Evolutionary conservation across 78 protist species (phyloP).

Genomic region (Mastigamoeba balamuthi): DNA sequence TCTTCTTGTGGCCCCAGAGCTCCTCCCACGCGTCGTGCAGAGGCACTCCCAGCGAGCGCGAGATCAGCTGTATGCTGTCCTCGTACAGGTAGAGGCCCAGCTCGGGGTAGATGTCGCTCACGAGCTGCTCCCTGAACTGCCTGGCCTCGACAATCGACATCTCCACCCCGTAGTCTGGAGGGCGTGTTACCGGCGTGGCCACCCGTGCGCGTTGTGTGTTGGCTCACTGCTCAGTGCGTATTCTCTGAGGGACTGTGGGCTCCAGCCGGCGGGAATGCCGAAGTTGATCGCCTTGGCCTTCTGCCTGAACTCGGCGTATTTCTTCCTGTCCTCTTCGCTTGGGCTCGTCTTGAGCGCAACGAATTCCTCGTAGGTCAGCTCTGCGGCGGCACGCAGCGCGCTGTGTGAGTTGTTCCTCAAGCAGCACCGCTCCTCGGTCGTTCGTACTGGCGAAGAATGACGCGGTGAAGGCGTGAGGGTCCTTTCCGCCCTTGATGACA

Average conservation of each 20-base stretch:
- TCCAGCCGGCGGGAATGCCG: neutral
- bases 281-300: slow-evolving; percentile 3
- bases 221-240: slow-evolving; percentile 1
- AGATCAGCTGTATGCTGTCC: neutral
- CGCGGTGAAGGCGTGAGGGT: slow-evolving; percentile 6
- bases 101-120: neutral
- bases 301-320: neutral
- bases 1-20: neutral
- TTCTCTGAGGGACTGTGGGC: neutral
- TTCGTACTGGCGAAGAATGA: no score
- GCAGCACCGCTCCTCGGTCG: no score
- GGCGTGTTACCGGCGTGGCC: no score
- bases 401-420: no score
- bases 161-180: neutral
- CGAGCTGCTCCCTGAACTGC: neutral
- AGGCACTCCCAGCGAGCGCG: neutral
- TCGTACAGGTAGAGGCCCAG: neutral
- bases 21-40: neutral
- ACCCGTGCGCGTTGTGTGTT: no score
- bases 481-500: neutral
- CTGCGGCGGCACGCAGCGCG: neutral
- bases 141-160: neutral
- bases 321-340: neutral
- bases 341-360: neutral
- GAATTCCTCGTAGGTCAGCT: neutral